Evolutionary conservation across 768 basidiomycete genomes (phyloP).

Genomic region (Phallus indusiatus): DNA sequence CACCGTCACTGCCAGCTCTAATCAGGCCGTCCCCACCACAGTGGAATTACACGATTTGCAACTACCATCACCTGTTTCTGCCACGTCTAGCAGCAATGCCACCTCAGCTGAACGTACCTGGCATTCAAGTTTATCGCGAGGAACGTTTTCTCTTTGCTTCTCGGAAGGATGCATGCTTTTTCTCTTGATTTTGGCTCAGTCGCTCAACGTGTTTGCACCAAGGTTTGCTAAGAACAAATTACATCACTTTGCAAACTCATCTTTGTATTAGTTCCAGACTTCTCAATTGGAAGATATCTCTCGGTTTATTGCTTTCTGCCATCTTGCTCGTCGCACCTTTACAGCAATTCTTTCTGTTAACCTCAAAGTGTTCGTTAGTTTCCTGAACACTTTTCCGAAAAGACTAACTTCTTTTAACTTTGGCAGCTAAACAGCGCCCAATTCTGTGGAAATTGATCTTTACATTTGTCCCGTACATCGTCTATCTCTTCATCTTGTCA

Average conservation of each 20-base stretch:
- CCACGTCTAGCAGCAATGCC: slow-evolving; percentile 12
- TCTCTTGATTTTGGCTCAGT: slow-evolving; percentile 64
- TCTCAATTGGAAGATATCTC: slow-evolving; percentile 59
- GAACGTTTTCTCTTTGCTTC: slow-evolving; percentile 60
- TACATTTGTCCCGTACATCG: slow-evolving; percentile 38
- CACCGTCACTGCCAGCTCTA: slow-evolving; percentile 13
- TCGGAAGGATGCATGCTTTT: slow-evolving; percentile 70
- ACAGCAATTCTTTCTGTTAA: slow-evolving; percentile 17
- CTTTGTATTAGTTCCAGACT: slow-evolving; percentile 40
- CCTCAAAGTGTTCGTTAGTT: neutral
- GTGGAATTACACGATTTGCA: slow-evolving; percentile 26
- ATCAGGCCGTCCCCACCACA: slow-evolving; percentile 14
- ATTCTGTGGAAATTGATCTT: slow-evolving; percentile 20
- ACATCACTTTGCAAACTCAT: neutral
- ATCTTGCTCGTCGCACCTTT: slow-evolving; percentile 4
- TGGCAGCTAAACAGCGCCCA: neutral
- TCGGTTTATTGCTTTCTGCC: slow-evolving; percentile 42
- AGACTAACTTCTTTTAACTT: neutral
- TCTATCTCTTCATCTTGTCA: slow-evolving; percentile 54
- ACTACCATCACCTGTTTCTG: slow-evolving; percentile 30
- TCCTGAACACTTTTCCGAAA: neutral
- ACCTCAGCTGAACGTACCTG: slow-evolving; percentile 20
- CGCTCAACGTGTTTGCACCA: slow-evolving; percentile 40
- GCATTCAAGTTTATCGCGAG: slow-evolving; percentile 49
- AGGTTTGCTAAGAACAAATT: slow-evolving; percentile 31